These are phyloP conservation scores for Barnettozyma vustinii DNA, from an alignment of 805 yeast genomes.

Conservation along the genomic window DNA sequence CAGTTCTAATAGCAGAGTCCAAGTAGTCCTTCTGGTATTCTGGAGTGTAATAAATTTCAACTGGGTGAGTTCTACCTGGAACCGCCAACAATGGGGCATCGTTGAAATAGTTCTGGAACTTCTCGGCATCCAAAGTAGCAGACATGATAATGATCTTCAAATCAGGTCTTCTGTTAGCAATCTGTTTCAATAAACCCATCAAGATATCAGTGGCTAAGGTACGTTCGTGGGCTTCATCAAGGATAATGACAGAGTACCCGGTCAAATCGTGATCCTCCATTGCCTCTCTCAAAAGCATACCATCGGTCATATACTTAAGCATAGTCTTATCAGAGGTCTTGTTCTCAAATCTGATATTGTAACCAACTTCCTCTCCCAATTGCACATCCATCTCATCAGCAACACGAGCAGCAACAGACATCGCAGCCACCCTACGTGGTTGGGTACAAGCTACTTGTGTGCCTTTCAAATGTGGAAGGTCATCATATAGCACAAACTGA, in stretches of 20 bases:
- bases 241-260: constrained; percentile 81
- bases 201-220: constrained; percentile 93
- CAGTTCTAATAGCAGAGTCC: constrained; percentile 94
- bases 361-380: constrained; percentile 93
- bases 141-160: constrained; percentile 93
- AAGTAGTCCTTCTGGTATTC: constrained; percentile 93
- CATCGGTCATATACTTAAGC: constrained; percentile 95
- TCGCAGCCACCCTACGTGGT: constrained; percentile 98
- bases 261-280: constrained; percentile 88
- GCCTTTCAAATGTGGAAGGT: constrained; percentile 80
- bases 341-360: constrained; percentile 90
- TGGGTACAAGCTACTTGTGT: constrained; percentile 92
- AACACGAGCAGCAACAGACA: constrained; percentile 96
- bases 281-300: constrained; percentile 95
- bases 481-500: constrained; percentile 87
- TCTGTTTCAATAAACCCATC: constrained; percentile 90
- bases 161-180: constrained; percentile 75
- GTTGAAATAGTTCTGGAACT: constrained; percentile 84
- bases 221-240: constrained; percentile 98
- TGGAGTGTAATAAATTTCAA: constrained; percentile 93
- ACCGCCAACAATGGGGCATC: constrained; percentile 93
- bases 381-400: constrained; percentile 96
- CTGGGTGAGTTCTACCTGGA: constrained; percentile 97
- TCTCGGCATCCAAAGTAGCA: constrained; percentile 95
- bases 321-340: constrained; percentile 76